Percentiles rank a stretch among this genome's conserved stretches.
These are phyloP conservation scores for Oryza brachyantha DNA, from an alignment of 176 grass and related monocot species.

Conservation along the genomic window DNA sequence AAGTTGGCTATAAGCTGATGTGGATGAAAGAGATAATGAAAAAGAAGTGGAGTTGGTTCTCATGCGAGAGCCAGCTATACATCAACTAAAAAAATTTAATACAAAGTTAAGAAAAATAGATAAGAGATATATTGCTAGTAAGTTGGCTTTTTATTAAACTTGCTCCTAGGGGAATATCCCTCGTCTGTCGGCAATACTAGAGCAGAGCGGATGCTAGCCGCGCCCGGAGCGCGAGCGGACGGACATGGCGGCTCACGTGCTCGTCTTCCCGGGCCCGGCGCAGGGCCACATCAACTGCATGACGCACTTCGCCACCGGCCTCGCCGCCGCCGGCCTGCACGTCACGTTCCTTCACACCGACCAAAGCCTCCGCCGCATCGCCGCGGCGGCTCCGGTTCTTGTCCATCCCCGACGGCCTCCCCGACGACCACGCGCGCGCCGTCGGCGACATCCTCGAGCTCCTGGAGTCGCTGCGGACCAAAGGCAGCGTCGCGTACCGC, in stretches of 20 bases:
- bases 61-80: no score
- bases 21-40: no score
- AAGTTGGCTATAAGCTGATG: no score
- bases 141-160: no score
- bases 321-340: constrained; percentile 32
- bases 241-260: constrained; percentile 18
- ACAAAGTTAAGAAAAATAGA: no score
- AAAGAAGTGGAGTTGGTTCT: no score
- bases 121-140: no score
- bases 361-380: constrained; percentile 2
- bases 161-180: no score
- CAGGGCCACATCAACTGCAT: constrained; percentile 55
- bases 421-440: constrained; percentile 32
- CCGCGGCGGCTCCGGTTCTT: constrained; percentile 30
- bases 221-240: not conserved
- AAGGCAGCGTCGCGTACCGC: constrained; percentile 8
- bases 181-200: no score
- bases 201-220: no score
- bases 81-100: no score
- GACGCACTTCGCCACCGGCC: constrained; percentile 44
- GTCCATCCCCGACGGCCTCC: constrained; percentile 46
- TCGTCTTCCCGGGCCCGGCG: constrained; percentile 44
- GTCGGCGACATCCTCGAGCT: constrained; percentile 7
- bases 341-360: constrained; percentile 52
- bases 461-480: not conserved